phyloP scores from a whole-genome alignment of 1,139 yeast genomes.

The Yamadazyma blattariae region DNA sequence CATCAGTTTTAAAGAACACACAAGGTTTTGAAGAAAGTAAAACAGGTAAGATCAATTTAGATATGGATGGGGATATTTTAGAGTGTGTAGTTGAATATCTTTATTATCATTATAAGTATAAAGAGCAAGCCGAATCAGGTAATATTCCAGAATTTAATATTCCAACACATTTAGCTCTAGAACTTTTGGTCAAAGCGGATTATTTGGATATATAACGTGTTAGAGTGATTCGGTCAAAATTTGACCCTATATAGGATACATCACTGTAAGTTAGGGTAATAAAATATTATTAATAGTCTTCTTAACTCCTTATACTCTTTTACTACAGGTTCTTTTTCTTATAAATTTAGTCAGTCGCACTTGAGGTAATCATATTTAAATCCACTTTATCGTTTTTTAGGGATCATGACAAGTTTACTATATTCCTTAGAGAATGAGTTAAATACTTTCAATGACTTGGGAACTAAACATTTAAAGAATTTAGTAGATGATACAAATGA shows the following conservation, averaged over 20 bases:
- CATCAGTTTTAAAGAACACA: conserved; percentile 75
- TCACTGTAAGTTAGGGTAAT: too few relatives aligned
- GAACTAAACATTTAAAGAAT: conserved; percentile 18
- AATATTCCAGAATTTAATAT: conserved; percentile 82
- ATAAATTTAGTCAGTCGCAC: too few relatives aligned
- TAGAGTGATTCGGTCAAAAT: too few relatives aligned
- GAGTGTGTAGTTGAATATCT: conserved; percentile 85
- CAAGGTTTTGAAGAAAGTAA: conserved; percentile 57
- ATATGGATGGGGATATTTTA: conserved; percentile 70
- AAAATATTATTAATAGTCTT: too few relatives aligned
- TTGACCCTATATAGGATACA: too few relatives aligned
- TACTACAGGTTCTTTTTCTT: too few relatives aligned
- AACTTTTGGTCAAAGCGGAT: conserved; percentile 88
- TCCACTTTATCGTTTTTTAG: too few relatives aligned
- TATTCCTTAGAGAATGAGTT: conserved; percentile 29
- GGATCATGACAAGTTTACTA: conserved; percentile 21
- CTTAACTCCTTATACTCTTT: too few relatives aligned
- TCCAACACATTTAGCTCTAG: conserved; percentile 93
- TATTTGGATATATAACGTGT: conserved; percentile 67
- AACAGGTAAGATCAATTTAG: conserved; percentile 49
- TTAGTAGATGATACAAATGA: conserved; percentile 24
- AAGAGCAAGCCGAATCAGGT: conserved; percentile 51
- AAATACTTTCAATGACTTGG: conserved; percentile 16
- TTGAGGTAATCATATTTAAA: too few relatives aligned
- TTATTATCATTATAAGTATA: conserved; percentile 71